These are phyloP conservation scores for Fragosphaeria purpurea DNA, from an alignment of 2,329 filamentous ascomycete genomes.

Conservation along the genomic window DNA sequence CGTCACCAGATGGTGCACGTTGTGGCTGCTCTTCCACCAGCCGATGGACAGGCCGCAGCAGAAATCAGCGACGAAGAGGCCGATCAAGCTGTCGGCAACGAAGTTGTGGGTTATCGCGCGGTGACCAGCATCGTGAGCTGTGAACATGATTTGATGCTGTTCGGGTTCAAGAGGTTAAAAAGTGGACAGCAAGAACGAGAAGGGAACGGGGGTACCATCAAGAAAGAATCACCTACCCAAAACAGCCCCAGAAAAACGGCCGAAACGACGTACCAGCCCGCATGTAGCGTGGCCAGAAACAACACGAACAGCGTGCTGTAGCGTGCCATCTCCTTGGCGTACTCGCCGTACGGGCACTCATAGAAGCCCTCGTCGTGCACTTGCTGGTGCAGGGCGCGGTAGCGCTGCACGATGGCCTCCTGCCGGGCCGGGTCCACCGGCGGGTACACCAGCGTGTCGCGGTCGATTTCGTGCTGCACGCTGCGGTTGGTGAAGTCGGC, in stretches of 20 bases:
- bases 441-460: conserved; percentile 33
- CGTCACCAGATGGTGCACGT: conserved; percentile 57
- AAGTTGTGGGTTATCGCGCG: conserved; percentile 53
- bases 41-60: conserved; percentile 56
- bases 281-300: conserved; percentile 35
- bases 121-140: conserved; percentile 56
- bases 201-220: not conserved
- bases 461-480: conserved; percentile 25
- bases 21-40: conserved; percentile 62
- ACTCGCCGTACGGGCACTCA: conserved; percentile 46
- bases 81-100: conserved; percentile 47
- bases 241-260: conserved; percentile 51
- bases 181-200: conserved; percentile 11
- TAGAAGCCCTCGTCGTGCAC: conserved; percentile 48
- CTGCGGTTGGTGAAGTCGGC: conserved; percentile 24
- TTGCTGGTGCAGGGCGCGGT: conserved; percentile 44
- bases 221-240: conserved; percentile 34
- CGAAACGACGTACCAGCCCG: conserved; percentile 47
- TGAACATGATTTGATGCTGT: conserved; percentile 61
- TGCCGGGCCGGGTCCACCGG: conserved; percentile 45
- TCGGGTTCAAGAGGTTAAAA: conserved; percentile 33
- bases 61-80: conserved; percentile 53
- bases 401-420: conserved; percentile 43
- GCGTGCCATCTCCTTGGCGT: conserved; percentile 47
- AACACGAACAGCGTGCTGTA: conserved; percentile 40